Evolutionary conservation across 2,329 filamentous ascomycete species (phyloP), one percentile per base, ranked within the genome.

Genomic region (Onygenales sp.): DNA sequence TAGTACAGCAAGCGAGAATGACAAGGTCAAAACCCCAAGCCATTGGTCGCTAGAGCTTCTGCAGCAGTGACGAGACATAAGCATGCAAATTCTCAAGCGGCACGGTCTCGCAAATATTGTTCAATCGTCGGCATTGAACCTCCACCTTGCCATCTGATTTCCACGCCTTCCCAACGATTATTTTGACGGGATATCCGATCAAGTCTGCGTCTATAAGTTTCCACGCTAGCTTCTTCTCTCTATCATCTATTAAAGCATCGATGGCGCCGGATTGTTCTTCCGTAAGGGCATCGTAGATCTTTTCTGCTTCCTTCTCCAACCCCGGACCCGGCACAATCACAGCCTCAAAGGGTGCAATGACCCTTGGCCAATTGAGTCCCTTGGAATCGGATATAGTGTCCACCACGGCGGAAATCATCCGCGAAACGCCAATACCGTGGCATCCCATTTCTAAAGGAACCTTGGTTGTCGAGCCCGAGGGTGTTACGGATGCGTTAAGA

Each of bases 381-480:
- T 74, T 80, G 2, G 77, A 65, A 59, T 95, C 88, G 0, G 83
- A 78, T 8, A 89, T 75, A 40, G 85, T 79, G 58, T 92, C 85
- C 1, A 91, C 91, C 0, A 93, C 82, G 1, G 93, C 89, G 7
- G 86, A 90, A 56, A 98, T 85, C 61, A 98, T 84, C 44, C 93
- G 85, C 4, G 90, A 95, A 14, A 98, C 83, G 1, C 93, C 93
- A 56, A 98, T 94, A 0, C 93, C 93, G 65, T 96, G 89, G 67
- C 93, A 98, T 52, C 93, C 93, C 93, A 98, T 98, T 59, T 95
- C 83, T 63, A 95, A 78, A 0, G 83, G 76, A 0, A 82, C 75
- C 7, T 67, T 67, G 13, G 70, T 62, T 58, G 27, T 67, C 59
- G 61, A 45, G 62, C 57, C 14, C n/a, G 36, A 49, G 14, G 47